Percentiles rank a stretch among this genome's conserved stretches.
Evolutionary conservation across 805 yeast species (phyloP).

Genomic region (Schizosaccharomyces cryophilus): DNA sequence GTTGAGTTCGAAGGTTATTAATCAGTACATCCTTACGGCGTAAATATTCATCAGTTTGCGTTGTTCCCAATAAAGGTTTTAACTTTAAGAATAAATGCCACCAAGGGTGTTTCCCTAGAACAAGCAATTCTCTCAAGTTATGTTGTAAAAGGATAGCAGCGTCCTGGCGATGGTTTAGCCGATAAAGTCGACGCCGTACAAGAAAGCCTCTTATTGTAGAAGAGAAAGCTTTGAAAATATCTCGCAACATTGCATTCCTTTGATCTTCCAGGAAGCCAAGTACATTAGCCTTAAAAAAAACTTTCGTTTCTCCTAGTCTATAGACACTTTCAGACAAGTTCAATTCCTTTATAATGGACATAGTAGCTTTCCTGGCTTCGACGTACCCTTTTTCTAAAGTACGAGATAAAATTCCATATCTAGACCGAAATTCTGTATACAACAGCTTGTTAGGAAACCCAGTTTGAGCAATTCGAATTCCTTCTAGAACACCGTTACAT

Average conservation of each 20-base stretch:
- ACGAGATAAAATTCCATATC: constrained; percentile 37
- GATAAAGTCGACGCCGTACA: background rate
- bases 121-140: constrained; percentile 30
- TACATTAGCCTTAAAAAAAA: constrained; percentile 55
- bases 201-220: background rate
- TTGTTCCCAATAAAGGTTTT: constrained; percentile 48
- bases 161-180: constrained; percentile 22
- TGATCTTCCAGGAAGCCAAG: constrained; percentile 45
- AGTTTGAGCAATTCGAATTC: constrained; percentile 86
- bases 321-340: constrained; percentile 33
- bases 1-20: constrained; percentile 13
- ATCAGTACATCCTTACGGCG: constrained; percentile 12
- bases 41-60: constrained; percentile 5
- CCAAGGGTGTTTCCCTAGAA: constrained; percentile 43
- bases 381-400: constrained; percentile 7
- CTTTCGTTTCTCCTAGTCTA: constrained; percentile 45
- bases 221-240: background rate
- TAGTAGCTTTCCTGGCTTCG: constrained; percentile 43
- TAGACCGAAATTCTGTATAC: constrained; percentile 50
- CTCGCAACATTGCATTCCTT: background rate
- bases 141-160: constrained; percentile 46
- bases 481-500: constrained; percentile 95
- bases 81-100: constrained; percentile 42
- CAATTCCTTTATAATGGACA: constrained; percentile 36
- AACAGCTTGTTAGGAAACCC: constrained; percentile 87